Conservation (phyloP, 176 grass and related monocot species). For the Calamus simplicifolius region DNA sequence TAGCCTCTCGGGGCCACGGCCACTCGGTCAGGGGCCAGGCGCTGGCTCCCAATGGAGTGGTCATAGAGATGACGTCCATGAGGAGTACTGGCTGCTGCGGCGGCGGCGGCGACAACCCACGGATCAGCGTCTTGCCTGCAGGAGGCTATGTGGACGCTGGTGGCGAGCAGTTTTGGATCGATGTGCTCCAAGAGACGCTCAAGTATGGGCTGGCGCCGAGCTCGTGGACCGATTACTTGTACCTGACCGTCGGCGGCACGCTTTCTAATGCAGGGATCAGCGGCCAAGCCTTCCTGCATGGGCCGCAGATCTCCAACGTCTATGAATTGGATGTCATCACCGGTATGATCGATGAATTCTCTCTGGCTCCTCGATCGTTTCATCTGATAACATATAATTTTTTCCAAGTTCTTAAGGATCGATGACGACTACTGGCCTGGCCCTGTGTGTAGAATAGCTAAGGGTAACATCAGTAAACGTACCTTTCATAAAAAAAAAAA, state of each 20-base stretch:
- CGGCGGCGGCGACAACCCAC: background rate
- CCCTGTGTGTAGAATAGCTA: too few species aligned
- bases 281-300: slow-evolving; percentile 16
- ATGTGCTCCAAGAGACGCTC: slow-evolving; percentile 3
- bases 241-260: slow-evolving; percentile 22
- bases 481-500: too few species aligned
- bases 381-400: too few species aligned
- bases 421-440: too few species aligned
- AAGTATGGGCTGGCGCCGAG: background rate
- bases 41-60: slow-evolving; percentile 3
- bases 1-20: slow-evolving; percentile 9
- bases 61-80: slow-evolving; percentile 9
- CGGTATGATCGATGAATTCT: background rate
- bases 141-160: slow-evolving; percentile 1
- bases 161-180: slow-evolving; percentile 21
- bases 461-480: too few species aligned
- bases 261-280: slow-evolving; percentile 18
- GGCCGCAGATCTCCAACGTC: slow-evolving; percentile 17
- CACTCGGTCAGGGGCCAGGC: slow-evolving; percentile 16
- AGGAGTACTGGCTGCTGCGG: background rate
- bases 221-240: slow-evolving; percentile 17
- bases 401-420: too few species aligned
- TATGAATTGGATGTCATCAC: slow-evolving; percentile 21
- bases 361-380: too few species aligned
- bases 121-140: background rate